A percentile compares a stretch with the other conserved stretches of the same genome.
phyloP scores from a whole-genome alignment of 2,329 filamentous ascomycete species.

The Colletotrichum truncatum region DNA sequence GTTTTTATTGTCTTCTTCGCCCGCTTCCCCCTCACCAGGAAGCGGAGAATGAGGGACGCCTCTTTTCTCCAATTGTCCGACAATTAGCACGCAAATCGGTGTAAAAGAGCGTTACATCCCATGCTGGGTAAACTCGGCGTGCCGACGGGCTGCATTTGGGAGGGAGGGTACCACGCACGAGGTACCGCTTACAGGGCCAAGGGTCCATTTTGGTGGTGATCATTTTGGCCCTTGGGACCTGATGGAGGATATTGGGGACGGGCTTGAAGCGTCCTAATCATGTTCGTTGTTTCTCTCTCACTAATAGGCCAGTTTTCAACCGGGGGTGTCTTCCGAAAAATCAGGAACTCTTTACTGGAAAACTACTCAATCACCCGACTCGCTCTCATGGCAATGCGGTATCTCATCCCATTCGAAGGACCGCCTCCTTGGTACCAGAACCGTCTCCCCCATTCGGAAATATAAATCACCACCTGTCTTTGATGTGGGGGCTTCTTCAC shows the following conservation, averaged over 20 bases:
- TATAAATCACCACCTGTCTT: slow-evolving; percentile 27
- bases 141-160: not conserved
- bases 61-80: slow-evolving; percentile 20
- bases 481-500: not conserved
- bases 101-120: slow-evolving; percentile 5
- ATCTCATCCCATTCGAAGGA: slow-evolving; percentile 6
- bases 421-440: not conserved
- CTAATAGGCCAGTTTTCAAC: no score
- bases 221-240: not conserved
- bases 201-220: not conserved
- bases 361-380: no score
- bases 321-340: no score
- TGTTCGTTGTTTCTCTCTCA: no score
- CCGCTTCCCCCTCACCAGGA: not conserved
- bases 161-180: not conserved
- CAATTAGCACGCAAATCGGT: no score
- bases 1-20: not conserved
- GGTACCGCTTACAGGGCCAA: not conserved
- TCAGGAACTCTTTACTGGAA: no score
- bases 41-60: slow-evolving; percentile 17
- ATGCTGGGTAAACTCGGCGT: not conserved
- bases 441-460: slow-evolving; percentile 10
- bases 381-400: not conserved
- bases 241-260: no score
- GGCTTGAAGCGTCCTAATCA: no score